A percentile compares a stretch with the other conserved stretches of the same genome.
phyloP scores from a whole-genome alignment of 2,329 filamentous ascomycete genomes.

The Rutstroemia sp. region DNA sequence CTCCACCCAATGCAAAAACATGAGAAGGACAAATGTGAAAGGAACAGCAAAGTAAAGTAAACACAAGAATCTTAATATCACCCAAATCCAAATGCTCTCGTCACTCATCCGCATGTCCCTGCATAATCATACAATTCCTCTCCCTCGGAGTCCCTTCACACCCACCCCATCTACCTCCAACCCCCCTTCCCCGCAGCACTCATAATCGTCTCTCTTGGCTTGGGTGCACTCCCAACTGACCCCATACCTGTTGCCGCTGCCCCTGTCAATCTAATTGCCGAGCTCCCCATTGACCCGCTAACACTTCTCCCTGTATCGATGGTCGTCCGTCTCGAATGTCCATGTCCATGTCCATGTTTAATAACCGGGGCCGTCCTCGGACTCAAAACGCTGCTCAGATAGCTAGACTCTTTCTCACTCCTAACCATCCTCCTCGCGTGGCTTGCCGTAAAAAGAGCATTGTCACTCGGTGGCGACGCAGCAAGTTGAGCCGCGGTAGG shows the following conservation, averaged over 20 bases:
- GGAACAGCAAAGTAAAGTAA: too few relatives aligned
- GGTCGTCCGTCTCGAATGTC: constrained; percentile 22
- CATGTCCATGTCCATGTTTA: constrained; percentile 34
- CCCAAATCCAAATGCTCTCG: too few relatives aligned
- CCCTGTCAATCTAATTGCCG: constrained; percentile 6
- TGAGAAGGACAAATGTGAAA: too few relatives aligned
- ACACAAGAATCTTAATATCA: too few relatives aligned
- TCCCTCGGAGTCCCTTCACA: too few relatives aligned
- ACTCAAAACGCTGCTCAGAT: constrained; percentile 50
- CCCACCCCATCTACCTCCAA: constrained; percentile 20
- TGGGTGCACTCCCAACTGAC: constrained; percentile 21
- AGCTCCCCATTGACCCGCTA: constrained; percentile 20
- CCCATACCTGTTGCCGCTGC: constrained; percentile 2
- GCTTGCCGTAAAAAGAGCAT: constrained; percentile 55
- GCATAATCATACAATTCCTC: too few relatives aligned
- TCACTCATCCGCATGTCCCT: too few relatives aligned
- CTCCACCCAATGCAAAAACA: too few relatives aligned
- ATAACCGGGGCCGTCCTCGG: constrained; percentile 52
- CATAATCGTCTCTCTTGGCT: constrained; percentile 24
- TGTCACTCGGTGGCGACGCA: constrained; percentile 48
- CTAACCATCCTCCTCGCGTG: constrained; percentile 62
- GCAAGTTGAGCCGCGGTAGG: constrained; percentile 41
- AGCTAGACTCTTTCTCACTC: constrained; percentile 48
- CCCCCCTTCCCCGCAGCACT: constrained; percentile 25
- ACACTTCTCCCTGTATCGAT: constrained; percentile 24